A percentile compares a stretch with the other conserved stretches of the same genome.
These are phyloP conservation scores for Thalia dealbata DNA, from an alignment of 176 grass and related monocot genomes.

Conservation along the genomic window DNA sequence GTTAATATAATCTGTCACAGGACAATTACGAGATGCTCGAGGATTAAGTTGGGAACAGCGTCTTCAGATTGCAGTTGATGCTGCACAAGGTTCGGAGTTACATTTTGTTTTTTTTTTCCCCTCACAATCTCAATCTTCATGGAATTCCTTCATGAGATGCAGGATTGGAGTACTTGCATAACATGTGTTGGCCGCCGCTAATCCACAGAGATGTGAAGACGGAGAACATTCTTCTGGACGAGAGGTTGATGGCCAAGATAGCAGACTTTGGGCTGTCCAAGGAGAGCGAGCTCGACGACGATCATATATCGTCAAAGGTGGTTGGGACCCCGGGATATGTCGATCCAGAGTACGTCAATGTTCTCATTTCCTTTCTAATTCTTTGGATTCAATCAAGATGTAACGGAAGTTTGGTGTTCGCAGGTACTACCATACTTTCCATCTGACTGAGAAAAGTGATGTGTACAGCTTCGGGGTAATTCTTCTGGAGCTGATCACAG, in stretches of 20 bases:
- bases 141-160: not conserved
- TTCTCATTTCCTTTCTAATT: not conserved
- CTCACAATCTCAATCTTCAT: not conserved
- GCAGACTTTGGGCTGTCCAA: constrained; percentile 20
- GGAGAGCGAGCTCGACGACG: not conserved
- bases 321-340: constrained; percentile 4
- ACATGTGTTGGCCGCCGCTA: not conserved
- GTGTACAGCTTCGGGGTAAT: too few relatives aligned
- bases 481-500: too few relatives aligned
- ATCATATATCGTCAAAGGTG: constrained; percentile 3
- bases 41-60: constrained; percentile 4
- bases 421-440: not conserved
- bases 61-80: constrained; percentile 10
- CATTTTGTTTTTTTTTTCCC: too few relatives aligned
- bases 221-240: constrained; percentile 7
- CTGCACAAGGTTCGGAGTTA: constrained; percentile 13
- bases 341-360: constrained; percentile 7
- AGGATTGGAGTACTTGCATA: constrained; percentile 19
- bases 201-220: constrained; percentile 20
- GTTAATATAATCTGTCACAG: not conserved
- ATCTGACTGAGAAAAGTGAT: not conserved
- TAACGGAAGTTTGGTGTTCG: not conserved
- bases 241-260: constrained; percentile 6
- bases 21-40: not conserved
- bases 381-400: too few relatives aligned